phyloP scores from a whole-genome alignment of 1,139 yeast species.

The Hansenula lynferdii region DNA sequence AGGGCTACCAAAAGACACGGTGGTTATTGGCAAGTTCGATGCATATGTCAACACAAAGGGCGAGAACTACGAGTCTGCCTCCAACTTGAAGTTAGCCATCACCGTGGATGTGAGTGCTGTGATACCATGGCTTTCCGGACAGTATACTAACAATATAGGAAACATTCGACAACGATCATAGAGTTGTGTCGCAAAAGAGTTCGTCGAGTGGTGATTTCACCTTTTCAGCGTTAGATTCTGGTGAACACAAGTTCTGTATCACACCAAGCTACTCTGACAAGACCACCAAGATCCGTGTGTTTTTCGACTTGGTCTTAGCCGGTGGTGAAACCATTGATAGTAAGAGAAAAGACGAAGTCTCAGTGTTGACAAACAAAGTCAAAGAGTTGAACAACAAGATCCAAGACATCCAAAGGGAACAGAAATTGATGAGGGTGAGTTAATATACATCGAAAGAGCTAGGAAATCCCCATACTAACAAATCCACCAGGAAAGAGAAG shows the following conservation, averaged over 20 bases:
- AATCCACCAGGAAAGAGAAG: conserved; percentile 38
- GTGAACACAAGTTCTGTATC: conserved; percentile 59
- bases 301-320: conserved; percentile 45
- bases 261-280: conserved; percentile 45
- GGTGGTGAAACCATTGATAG: conserved; percentile 43
- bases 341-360: conserved; percentile 38
- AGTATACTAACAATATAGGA: conserved; percentile 32
- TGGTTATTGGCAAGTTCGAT: conserved; percentile 43
- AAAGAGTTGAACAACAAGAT: conserved; percentile 41
- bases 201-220: conserved; percentile 51
- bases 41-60: conserved; percentile 27
- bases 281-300: conserved; percentile 34
- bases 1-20: conserved; percentile 43
- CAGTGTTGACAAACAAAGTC: conserved; percentile 37
- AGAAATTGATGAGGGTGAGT: conserved; percentile 37
- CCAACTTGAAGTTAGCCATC: conserved; percentile 32
- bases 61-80: conserved; percentile 30
- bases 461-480: conserved; percentile 23
- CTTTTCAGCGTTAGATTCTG: conserved; percentile 54
- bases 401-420: conserved; percentile 47
- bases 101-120: conserved; percentile 41
- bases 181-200: conserved; percentile 52
- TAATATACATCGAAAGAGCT: conserved; percentile 4
- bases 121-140: background rate
- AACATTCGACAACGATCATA: conserved; percentile 50